These are phyloP conservation scores for Jatropha multifida DNA, from an alignment of 441 rosid species.

Conservation along the genomic window DNA sequence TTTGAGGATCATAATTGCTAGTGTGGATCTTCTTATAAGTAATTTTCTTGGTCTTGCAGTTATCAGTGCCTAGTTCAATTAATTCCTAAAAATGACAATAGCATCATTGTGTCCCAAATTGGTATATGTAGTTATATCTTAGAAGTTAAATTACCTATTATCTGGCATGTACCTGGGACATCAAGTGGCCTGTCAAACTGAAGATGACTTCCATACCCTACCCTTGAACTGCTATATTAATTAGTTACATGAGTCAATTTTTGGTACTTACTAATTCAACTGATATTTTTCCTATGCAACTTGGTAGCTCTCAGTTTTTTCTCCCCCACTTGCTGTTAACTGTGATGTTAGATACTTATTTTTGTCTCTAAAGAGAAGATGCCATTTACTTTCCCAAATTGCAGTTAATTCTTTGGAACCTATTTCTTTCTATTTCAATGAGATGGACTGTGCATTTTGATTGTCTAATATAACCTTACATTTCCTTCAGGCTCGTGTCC, in stretches of 20 bases:
- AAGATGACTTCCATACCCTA: neutral
- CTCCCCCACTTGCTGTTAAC: neutral
- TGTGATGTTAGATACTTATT: neutral
- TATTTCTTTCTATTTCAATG: slow-evolving; percentile 11
- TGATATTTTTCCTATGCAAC: neutral
- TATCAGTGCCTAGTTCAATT: slow-evolving; percentile 7
- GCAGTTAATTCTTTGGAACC: neutral
- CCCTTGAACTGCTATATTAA: slow-evolving; percentile 10
- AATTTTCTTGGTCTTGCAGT: slow-evolving; percentile 20
- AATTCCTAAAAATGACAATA: neutral
- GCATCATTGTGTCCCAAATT: neutral
- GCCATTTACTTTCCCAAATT: neutral
- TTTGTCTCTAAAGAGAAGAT: slow-evolving; percentile 12
- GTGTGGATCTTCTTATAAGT: slow-evolving; percentile 25
- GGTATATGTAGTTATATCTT: neutral
- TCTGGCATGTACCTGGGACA: neutral
- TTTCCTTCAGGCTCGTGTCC: slow-evolving; percentile 77
- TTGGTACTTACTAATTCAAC: neutral
- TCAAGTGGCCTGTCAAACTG: neutral
- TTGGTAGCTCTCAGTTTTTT: neutral
- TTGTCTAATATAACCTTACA: slow-evolving; percentile 21
- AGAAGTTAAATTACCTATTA: neutral
- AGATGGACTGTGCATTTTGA: slow-evolving; percentile 9
- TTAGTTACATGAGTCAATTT: neutral
- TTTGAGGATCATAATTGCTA: slow-evolving; percentile 20